A percentile compares a stretch with the other conserved stretches of the same genome.
phyloP scores from a whole-genome alignment of 2,329 filamentous ascomycete species.

The Diaporthe destruens region DNA sequence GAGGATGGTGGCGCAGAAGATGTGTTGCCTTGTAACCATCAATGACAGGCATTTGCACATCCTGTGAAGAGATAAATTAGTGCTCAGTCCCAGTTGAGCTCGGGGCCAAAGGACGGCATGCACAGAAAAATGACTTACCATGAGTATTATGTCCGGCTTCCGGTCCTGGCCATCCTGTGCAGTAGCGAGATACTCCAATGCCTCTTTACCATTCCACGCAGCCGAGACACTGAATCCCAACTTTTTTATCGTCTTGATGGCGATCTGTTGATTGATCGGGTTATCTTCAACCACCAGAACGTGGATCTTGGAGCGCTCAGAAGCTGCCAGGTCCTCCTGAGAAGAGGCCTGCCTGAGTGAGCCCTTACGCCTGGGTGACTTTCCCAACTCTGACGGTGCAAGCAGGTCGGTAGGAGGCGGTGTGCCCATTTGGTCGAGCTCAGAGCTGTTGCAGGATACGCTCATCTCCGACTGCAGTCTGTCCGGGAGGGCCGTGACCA shows the following conservation, averaged over 20 bases:
- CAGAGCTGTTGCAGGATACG: slow-evolving; percentile 76
- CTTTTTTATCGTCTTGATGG: slow-evolving; percentile 79
- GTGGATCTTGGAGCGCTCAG: slow-evolving; percentile 73
- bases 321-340: slow-evolving; percentile 63
- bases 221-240: slow-evolving; percentile 79
- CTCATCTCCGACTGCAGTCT: slow-evolving; percentile 73
- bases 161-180: slow-evolving; percentile 63
- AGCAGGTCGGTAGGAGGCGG: slow-evolving; percentile 50
- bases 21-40: slow-evolving; percentile 79
- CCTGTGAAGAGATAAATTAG: neutral
- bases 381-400: slow-evolving; percentile 46
- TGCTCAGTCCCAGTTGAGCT: too few species aligned
- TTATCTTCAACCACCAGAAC: slow-evolving; percentile 88
- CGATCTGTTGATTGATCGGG: slow-evolving; percentile 55
- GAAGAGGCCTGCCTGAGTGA: slow-evolving; percentile 49
- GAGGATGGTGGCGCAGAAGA: slow-evolving; percentile 74
- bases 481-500: slow-evolving; percentile 75
- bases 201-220: slow-evolving; percentile 84
- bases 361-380: slow-evolving; percentile 50
- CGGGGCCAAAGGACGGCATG: neutral
- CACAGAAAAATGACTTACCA: slow-evolving; percentile 54
- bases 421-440: slow-evolving; percentile 64
- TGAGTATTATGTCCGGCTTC: slow-evolving; percentile 80
- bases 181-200: slow-evolving; percentile 76
- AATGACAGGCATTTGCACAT: slow-evolving; percentile 35